Evolutionary conservation across 495 filamentous ascomycete genomes (phyloP), one percentile per base, ranked within the genome.

Genomic region (Jackrogersella multiformis): DNA sequence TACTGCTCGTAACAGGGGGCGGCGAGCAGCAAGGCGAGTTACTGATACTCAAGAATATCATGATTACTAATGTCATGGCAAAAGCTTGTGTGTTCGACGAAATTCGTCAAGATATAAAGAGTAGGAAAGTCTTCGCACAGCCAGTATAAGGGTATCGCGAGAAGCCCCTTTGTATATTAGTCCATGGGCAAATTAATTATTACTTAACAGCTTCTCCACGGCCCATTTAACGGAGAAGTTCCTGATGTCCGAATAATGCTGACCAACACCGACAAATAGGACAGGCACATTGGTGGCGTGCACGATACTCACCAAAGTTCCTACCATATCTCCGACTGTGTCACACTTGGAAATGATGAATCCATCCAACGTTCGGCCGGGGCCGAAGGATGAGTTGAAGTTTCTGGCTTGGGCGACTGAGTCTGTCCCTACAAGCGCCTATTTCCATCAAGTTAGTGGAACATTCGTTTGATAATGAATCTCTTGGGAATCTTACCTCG

Each of bases 271-370:
- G 68, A 99, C 81, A 74, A 97, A 98, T 4, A 97, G 81, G 42
- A 99, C 93, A 5, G 95, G 95, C 52, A 97, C 94, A 13, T 94
- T 93, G 2, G 96, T 98, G 12, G 95, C 94, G 81, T 97, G 94
- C 39, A 98, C 96, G 84, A 99, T 96, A 77, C 92, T 97, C 26
- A 99, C 95, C 65, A 99, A 78, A 3, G 92, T 97, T 26, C 95
- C 95, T 39, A 97, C 92, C 95, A 98, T 99, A 79, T 98, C 94
- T 23, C 95, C 95, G 41, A 98, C 95, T 0, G 95, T 99, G 79
- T 99, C 95, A 76, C 95, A 99, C 74, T 99, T 99, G 61, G 89
- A 94, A 71, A 99, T 97, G 69, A 99, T 96, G 73, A 99, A 99
- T 2, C 95, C 95, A 77, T 99, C 95, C 45, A 96, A 75, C 49